These are phyloP conservation scores for Trypethelium eluteriae DNA, from an alignment of 495 filamentous ascomycete genomes.

Conservation along the genomic window DNA sequence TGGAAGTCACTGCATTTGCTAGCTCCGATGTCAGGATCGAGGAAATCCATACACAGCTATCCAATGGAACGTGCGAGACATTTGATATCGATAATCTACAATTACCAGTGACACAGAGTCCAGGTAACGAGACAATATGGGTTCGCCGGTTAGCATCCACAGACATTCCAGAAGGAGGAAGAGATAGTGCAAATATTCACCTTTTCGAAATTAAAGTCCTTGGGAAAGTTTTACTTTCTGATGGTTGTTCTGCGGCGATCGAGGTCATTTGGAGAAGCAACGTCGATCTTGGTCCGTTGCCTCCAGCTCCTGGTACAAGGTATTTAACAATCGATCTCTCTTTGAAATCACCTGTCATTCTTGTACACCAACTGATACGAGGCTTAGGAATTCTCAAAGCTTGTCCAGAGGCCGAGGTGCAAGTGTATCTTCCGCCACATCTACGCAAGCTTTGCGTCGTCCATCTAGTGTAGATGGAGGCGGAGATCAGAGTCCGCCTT, in stretches of 20 bases:
- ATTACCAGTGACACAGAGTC: conserved; percentile 62
- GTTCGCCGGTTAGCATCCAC: conserved; percentile 65
- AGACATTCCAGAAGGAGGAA: conserved; percentile 39
- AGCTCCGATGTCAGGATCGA: conserved; percentile 63
- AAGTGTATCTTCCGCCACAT: neutral
- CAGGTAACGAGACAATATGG: conserved; percentile 77
- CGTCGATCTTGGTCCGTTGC: conserved; percentile 65
- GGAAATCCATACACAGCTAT: conserved; percentile 54
- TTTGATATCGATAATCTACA: conserved; percentile 52
- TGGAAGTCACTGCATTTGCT: conserved; percentile 80
- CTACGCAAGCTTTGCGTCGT: neutral
- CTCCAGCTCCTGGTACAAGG: conserved; percentile 47
- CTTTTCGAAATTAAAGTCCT: conserved; percentile 56
- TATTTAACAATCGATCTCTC: conserved; percentile 43
- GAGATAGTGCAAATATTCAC: conserved; percentile 38
- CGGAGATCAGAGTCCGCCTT: conserved; percentile 41
- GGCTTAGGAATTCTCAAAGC: conserved; percentile 33
- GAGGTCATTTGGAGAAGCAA: conserved; percentile 73
- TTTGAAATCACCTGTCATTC: neutral
- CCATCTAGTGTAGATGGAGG: conserved; percentile 45
- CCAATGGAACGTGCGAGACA: conserved; percentile 61
- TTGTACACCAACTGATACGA: conserved; percentile 39
- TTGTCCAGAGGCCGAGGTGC: neutral
- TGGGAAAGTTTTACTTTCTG: conserved; percentile 55
- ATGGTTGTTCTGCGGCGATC: conserved; percentile 63